Evolutionary conservation across 306 rosid genomes (phyloP).

Genomic region (Lathyrus tuberosus): DNA sequence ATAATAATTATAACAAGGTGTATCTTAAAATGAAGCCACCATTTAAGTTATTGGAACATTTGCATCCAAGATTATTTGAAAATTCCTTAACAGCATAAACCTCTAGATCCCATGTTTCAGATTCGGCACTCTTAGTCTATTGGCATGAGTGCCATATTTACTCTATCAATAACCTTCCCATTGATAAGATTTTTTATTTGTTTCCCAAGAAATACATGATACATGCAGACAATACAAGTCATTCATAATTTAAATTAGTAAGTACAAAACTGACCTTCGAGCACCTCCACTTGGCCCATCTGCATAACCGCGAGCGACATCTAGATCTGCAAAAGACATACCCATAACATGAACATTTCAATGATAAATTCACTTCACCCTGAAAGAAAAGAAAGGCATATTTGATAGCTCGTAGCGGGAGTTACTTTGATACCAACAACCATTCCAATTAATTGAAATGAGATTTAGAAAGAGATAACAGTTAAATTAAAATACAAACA

Average conservation of each 20-base stretch:
- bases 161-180: conserved; percentile 23
- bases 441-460: neutral
- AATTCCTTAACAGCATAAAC: conserved; percentile 27
- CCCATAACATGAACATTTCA: conserved; percentile 26
- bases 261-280: conserved; percentile 44
- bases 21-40: no score
- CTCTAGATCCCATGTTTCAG: conserved; percentile 14
- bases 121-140: conserved; percentile 21
- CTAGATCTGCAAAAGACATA: conserved; percentile 39
- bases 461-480: no score
- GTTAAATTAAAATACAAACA: no score
- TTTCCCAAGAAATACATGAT: conserved; percentile 23
- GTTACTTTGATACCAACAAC: neutral
- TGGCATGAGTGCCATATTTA: conserved; percentile 18
- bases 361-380: neutral
- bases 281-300: conserved; percentile 45
- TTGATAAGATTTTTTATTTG: neutral
- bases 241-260: conserved; percentile 12
- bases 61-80: no score
- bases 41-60: no score
- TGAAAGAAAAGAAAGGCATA: neutral
- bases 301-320: conserved; percentile 39
- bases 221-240: neutral
- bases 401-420: conserved; percentile 11
- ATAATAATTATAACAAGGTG: no score